Conservation (phyloP, 1,284 basidiomycete species). For the Trichosporon ovoides region DNA sequence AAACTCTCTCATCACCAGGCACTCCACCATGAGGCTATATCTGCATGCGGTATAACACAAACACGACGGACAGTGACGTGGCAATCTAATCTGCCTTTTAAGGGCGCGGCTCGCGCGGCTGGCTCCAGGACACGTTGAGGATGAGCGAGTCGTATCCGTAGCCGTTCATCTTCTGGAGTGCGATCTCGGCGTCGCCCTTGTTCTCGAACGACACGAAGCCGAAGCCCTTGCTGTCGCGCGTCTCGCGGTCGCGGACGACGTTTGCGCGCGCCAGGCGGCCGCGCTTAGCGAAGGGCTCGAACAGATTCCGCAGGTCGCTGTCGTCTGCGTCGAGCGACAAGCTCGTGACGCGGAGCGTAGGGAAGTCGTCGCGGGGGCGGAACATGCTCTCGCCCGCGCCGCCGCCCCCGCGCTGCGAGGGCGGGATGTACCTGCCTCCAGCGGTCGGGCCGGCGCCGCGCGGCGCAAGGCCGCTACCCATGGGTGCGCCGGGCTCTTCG, state of each 20-base stretch:
- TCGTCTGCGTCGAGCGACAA: slow-evolving; percentile 94
- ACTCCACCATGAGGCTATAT: not conserved
- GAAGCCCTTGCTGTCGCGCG: slow-evolving; percentile 81
- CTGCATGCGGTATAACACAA: slow-evolving; percentile 6
- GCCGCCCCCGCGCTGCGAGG: slow-evolving; percentile 54
- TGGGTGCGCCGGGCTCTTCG: slow-evolving; percentile 24
- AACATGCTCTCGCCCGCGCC: slow-evolving; percentile 79
- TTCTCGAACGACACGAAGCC: slow-evolving; percentile 80
- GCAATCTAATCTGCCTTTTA: not conserved
- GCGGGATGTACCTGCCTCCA: slow-evolving; percentile 83
- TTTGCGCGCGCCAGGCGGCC: slow-evolving; percentile 84
- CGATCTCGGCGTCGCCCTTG: slow-evolving; percentile 69
- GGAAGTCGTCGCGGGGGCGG: slow-evolving; percentile 73
- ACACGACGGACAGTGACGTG: not conserved
- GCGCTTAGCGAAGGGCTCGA: slow-evolving; percentile 58
- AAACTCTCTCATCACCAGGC: no score
- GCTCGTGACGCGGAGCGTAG: slow-evolving; percentile 95
- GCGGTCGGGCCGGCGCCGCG: slow-evolving; percentile 22
- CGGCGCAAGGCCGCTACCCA: slow-evolving; percentile 22
- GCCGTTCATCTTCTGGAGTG: slow-evolving; percentile 90
- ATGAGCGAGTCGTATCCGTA: slow-evolving; percentile 54
- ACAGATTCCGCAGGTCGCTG: slow-evolving; percentile 87
- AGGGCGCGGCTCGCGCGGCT: slow-evolving; percentile 17
- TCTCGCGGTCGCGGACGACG: slow-evolving; percentile 92
- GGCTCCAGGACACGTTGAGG: slow-evolving; percentile 42